Conservation (phyloP, 164 flowering plant genomes). For the Dillenia suffruticosa region DNA sequence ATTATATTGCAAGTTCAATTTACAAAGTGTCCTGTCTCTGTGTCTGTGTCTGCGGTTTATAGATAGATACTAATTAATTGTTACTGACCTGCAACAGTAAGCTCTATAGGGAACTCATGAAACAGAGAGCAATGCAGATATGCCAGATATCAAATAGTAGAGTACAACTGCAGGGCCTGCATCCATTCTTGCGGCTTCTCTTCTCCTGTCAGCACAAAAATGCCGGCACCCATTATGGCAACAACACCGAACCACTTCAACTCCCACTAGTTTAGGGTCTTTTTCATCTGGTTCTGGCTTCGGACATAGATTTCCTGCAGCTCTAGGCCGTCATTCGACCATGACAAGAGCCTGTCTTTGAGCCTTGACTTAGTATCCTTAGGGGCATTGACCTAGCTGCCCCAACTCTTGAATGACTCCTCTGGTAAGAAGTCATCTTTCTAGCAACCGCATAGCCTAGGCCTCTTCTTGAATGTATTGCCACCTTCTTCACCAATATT, state of each 20-base stretch:
- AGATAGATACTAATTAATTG: too few species aligned
- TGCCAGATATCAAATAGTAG: conserved; percentile 34
- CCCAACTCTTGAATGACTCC: conserved; percentile 42
- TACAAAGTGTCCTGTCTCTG: too few species aligned
- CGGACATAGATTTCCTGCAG: conserved; percentile 21
- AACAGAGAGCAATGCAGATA: conserved; percentile 41
- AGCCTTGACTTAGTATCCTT: conserved; percentile 22
- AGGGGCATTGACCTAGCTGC: conserved; percentile 27
- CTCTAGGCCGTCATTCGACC: conserved; percentile 36
- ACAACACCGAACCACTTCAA: conserved; percentile 49
- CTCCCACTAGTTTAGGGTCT: conserved; percentile 47
- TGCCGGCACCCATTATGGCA: conserved; percentile 41
- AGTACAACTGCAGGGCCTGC: conserved; percentile 46
- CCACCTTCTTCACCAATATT: conserved; percentile 1
- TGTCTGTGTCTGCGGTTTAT: too few species aligned
- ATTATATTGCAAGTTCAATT: too few species aligned
- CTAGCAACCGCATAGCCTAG: conserved; percentile 17
- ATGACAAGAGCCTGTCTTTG: conserved; percentile 27
- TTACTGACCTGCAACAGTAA: conserved; percentile 26
- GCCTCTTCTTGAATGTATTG: conserved; percentile 8
- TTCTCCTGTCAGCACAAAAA: conserved; percentile 49
- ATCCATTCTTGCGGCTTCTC: conserved; percentile 18
- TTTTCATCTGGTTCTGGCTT: conserved; percentile 42
- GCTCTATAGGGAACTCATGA: conserved; percentile 45
- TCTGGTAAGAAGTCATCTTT: conserved; percentile 45